phyloP scores from a whole-genome alignment of 2,329 filamentous ascomycete species.

The Pestalotiopsis fici region DNA sequence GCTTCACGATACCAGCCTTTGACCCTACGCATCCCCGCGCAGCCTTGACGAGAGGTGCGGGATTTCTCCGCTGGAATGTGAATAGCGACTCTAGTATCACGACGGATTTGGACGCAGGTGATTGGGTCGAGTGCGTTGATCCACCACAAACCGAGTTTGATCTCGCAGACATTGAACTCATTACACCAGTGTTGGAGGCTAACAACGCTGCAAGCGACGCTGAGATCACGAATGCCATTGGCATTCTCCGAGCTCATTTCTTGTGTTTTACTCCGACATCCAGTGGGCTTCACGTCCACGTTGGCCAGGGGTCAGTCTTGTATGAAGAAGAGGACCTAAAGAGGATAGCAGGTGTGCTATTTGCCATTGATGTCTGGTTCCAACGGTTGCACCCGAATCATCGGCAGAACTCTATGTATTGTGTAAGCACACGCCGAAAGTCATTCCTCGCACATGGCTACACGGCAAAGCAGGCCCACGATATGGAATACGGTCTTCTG shows the following conservation, averaged over 20 bases:
- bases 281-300: neutral
- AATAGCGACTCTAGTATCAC: neutral
- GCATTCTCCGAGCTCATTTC: neutral
- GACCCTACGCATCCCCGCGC: neutral
- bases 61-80: neutral
- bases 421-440: too few species aligned
- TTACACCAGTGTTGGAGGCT: neutral
- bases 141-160: neutral
- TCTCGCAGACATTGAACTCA: neutral
- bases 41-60: neutral
- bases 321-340: neutral
- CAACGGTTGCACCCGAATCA: neutral
- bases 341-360: neutral
- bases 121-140: neutral
- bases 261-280: neutral
- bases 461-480: neutral
- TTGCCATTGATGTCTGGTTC: neutral
- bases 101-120: neutral
- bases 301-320: neutral
- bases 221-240: neutral
- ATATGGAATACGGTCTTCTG: too few species aligned
- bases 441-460: neutral
- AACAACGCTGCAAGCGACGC: neutral
- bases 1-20: too few species aligned
- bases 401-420: neutral